Evolutionary conservation across 495 filamentous ascomycete genomes (phyloP), one percentile per base, ranked within the genome.

Genomic region (Penicillium canescens): DNA sequence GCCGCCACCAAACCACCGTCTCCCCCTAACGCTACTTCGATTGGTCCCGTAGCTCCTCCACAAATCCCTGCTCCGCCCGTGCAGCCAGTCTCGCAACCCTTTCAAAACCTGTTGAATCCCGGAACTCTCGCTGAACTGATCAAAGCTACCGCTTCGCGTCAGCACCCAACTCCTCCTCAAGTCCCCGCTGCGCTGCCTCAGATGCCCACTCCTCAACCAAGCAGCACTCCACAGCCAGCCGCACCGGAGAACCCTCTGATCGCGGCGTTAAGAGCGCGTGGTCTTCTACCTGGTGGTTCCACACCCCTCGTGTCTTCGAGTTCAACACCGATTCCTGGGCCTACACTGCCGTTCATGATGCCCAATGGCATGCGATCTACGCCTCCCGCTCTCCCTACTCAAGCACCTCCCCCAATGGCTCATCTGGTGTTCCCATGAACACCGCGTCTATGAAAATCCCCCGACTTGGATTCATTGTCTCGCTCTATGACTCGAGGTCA

Each of bases 391-490:
- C 41, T 63, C 12, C 69, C 62, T 6, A 59, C 70, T 12, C 71
- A 69, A 46, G 37, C 49, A 9, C 49, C 52, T 44, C 35, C 61
- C 9, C 67, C 2, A 65, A 71, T 31, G 56, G 74, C 35, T 71
- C 75, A 41, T 81, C 83, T 61, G 83, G 85, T 64, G 83, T 91
- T 46, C 78, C 85, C 58, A 74, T 92, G 71, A 87, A 78, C 50
- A 79, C 86, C 20, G 78, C 83, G 10, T 91, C 90, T 44, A 80
- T 96, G 20, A 93, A 92, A 75, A 84, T 85, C 61, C 88, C 86
- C 60, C 90, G 89, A 40, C 84, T 84, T 13, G 75, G 90, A 58
- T 74, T 96, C 20, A 76, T 95, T 12, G 74, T 82, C 35, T 78
- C 76, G 33, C 80, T 97, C 6, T 92, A 94, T 67, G 90, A 91